phyloP scores from a whole-genome alignment of 1,284 basidiomycete species.

The Xanthoconium separans region DNA sequence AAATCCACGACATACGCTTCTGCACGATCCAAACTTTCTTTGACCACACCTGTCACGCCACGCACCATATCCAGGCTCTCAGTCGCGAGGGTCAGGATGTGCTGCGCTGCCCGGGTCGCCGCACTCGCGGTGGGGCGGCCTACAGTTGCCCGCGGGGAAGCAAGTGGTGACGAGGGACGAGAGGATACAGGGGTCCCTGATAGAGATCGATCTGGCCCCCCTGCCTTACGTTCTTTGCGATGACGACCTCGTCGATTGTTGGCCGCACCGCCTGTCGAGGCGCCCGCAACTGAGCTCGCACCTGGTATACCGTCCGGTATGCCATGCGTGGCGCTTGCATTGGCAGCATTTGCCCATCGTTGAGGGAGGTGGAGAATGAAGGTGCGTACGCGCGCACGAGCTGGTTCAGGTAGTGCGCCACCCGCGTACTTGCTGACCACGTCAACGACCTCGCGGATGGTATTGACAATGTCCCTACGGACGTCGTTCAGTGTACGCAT shows the following conservation, averaged over 20 bases:
- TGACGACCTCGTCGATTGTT: constrained; percentile 23
- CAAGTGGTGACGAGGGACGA: constrained; percentile 28
- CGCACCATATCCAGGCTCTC: constrained; percentile 92
- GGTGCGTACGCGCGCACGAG: constrained; percentile 70
- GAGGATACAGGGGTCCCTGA: constrained; percentile 32
- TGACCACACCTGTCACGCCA: constrained; percentile 82
- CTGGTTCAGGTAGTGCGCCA: constrained; percentile 80
- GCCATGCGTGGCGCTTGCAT: constrained; percentile 10
- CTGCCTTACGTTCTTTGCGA: constrained; percentile 31
- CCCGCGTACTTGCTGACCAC: constrained; percentile 88
- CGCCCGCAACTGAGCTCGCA: constrained; percentile 35
- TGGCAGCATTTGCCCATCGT: constrained; percentile 60
- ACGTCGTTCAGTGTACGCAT: constrained; percentile 70
- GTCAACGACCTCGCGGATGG: constrained; percentile 85
- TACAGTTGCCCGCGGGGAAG: constrained; percentile 25
- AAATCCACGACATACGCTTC: constrained; percentile 63
- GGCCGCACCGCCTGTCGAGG: constrained; percentile 37
- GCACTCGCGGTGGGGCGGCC: constrained; percentile 48
- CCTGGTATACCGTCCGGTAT: constrained; percentile 30
- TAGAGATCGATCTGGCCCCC: constrained; percentile 32
- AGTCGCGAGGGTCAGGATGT: constrained; percentile 81
- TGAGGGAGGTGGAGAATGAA: constrained; percentile 83
- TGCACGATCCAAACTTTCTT: constrained; percentile 84
- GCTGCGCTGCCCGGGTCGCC: constrained; percentile 73
- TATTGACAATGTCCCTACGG: constrained; percentile 81